Evolutionary conservation across 257 asterid genomes (phyloP), one percentile per base, ranked within the genome.

Genomic region (Eustoma russellianum): DNA sequence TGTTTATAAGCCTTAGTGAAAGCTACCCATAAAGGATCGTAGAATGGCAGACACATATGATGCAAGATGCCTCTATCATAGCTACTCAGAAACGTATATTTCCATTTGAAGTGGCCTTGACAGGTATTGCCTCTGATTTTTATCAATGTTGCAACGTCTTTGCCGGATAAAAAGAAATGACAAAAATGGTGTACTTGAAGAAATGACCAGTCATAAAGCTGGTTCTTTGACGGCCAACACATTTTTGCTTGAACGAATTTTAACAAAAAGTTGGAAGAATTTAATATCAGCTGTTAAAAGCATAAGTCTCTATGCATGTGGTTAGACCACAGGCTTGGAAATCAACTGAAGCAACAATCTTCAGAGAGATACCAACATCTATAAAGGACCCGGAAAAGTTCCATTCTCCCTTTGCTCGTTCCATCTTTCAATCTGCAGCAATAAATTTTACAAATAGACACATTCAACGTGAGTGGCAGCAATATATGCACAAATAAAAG

Each of bases 391-490:
- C 9, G 96, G 95, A 62, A 91, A 91, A 46, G 95, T 82, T 52
- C 96, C 98, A 47, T 80, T 91, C 76, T 91, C 98, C 78, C 98
- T 74, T 66, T 91, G 98, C 73, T 87, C 98, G 53, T 91, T 91
- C 96, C 98, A 87, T 74, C 76, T 80, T 14, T 91, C 98, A 41
- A 91, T 18, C 98, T 91, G 90, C 81, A 77, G 14, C 55, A 53
- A 58, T 17, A 65, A 59, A 57, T 49, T 53, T 40, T 57, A 52
- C 16, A 50, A 15, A 15, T 15, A 16, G 38, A 13, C 6, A 15
- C 53, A 14, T 8, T 51, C 19, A 30, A 6, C 6, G 15, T 13
- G 13, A 28, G 41, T 4, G 12, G 9, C 43, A 38, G 43, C 12
- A 11, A 38, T 7, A 38, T 11, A 38, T 38, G 7, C 12, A 38